These are phyloP conservation scores for Aureobasidium vineae DNA, from an alignment of 2,329 filamentous ascomycete species.

Conservation along the genomic window DNA sequence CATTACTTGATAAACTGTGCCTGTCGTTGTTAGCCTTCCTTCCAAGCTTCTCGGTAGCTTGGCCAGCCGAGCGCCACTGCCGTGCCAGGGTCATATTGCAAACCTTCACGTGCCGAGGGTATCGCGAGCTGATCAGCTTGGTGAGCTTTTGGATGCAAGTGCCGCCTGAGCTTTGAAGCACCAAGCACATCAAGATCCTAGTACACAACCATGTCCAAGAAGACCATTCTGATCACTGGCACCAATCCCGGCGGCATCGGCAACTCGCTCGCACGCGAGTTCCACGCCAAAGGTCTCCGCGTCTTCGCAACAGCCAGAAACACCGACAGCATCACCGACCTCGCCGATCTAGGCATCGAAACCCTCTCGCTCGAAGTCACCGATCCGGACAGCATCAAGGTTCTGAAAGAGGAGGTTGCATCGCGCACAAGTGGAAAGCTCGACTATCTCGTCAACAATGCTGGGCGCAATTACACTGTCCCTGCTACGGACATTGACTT, in stretches of 20 bases:
- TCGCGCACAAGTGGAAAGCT: slow-evolving; percentile 51
- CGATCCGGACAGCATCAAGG: slow-evolving; percentile 49
- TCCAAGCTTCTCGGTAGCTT: slow-evolving; percentile 20
- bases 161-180: neutral
- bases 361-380: slow-evolving; percentile 57
- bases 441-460: slow-evolving; percentile 61
- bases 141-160: too few species aligned
- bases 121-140: neutral
- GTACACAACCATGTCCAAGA: slow-evolving; percentile 24
- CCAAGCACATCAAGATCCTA: neutral
- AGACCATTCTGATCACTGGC: slow-evolving; percentile 40
- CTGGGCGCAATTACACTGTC: slow-evolving; percentile 56
- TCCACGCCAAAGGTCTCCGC: slow-evolving; percentile 52
- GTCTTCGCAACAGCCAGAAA: slow-evolving; percentile 60
- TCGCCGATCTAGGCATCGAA: slow-evolving; percentile 53
- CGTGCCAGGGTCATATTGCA: neutral
- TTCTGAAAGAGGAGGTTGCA: slow-evolving; percentile 49
- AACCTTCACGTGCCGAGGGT: neutral
- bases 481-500: slow-evolving; percentile 57
- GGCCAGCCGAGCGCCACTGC: neutral
- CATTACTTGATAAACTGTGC: slow-evolving; percentile 9
- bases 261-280: slow-evolving; percentile 57
- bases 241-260: slow-evolving; percentile 58
- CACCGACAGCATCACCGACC: slow-evolving; percentile 49
- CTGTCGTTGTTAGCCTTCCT: slow-evolving; percentile 1